Base-by-base conservation (phyloP, 345 rosid species). In the Syzygium aromaticum region DNA sequence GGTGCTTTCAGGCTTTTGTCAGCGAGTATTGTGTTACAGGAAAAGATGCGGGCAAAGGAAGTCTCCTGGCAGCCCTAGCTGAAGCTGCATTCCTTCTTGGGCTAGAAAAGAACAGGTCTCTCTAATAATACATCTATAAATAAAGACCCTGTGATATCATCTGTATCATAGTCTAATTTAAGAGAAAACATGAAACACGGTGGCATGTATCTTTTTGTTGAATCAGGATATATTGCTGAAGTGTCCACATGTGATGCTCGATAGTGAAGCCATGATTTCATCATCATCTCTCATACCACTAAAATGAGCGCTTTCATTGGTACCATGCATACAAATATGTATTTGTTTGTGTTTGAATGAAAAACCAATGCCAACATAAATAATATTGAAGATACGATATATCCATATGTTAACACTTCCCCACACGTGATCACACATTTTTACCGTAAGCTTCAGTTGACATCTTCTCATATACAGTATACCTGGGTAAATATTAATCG, bases 1-100 rank as follows among this genome's bases (percentile, higher is more conserved):
- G 82, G 49, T 52, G 63, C 59, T 89, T 90, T 57, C 91, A 98
- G 99, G 99, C 97, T 86, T 98, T 98, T 89, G 96, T 95, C 59
- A 96, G 99, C 83, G 98, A 96, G 89, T 98, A 98, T 92, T 97
- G 97, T 15, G 99, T 98, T 86, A 94, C 93, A 11, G 97, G 96
- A 85, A 93, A 93, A 87, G 99, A 96, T 89, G 98, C 97, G 51
- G 99, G 99, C 85, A 93, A 90, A 25, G 99, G 99, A 91, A 98
- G 94, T 90, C 95, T 96, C 84, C 92, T 95, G 57, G 99, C 99
- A 19, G 96, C 94, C 83, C 96, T 98, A 86, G 99, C 94, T 84
- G 99, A 96, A 90, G 99, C 97, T 84, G 98, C 92, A 23, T 95
- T 96, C 91, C 97, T 96, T 87, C 93, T 98, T 86, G 99, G 99